Evolutionary conservation across 2,329 filamentous ascomycete genomes (phyloP).

Genomic region (Cladosporium velox): DNA sequence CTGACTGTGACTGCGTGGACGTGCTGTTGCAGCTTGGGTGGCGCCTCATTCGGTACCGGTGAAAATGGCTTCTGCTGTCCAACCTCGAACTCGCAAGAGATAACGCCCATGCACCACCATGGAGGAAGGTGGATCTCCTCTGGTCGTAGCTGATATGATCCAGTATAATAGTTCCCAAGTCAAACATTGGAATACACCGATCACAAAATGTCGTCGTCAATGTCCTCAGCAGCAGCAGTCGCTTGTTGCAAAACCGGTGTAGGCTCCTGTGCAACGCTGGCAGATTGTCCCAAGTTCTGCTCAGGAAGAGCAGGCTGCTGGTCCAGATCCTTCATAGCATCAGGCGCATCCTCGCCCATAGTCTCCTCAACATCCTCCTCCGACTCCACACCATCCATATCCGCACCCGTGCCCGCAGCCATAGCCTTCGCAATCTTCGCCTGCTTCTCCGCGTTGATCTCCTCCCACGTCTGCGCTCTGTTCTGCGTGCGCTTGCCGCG

Average conservation of each 20-base stretch:
- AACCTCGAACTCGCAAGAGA: neutral
- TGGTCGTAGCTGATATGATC: neutral
- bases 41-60: neutral
- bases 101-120: neutral
- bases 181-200: neutral
- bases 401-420: slow-evolving; percentile 14
- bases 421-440: slow-evolving; percentile 11
- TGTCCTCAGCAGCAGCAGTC: slow-evolving; percentile 6
- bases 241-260: slow-evolving; percentile 15
- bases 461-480: slow-evolving; percentile 36
- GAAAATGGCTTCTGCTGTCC: neutral
- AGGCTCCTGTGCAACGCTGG: slow-evolving; percentile 7
- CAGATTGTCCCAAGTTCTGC: slow-evolving; percentile 17
- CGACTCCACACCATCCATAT: slow-evolving; percentile 12
- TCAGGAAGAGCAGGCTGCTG: slow-evolving; percentile 17
- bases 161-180: neutral
- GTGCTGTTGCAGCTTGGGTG: neutral
- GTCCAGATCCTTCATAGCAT: slow-evolving; percentile 17
- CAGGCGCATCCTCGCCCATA: neutral
- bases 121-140: neutral
- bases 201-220: slow-evolving; percentile 17
- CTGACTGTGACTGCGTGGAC: neutral
- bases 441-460: slow-evolving; percentile 35
- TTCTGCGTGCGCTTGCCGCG: slow-evolving; percentile 48
- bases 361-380: slow-evolving; percentile 17